Evolutionary conservation across 495 filamentous ascomycete species (phyloP).

Genomic region (Aspergillus bertholletiae): DNA sequence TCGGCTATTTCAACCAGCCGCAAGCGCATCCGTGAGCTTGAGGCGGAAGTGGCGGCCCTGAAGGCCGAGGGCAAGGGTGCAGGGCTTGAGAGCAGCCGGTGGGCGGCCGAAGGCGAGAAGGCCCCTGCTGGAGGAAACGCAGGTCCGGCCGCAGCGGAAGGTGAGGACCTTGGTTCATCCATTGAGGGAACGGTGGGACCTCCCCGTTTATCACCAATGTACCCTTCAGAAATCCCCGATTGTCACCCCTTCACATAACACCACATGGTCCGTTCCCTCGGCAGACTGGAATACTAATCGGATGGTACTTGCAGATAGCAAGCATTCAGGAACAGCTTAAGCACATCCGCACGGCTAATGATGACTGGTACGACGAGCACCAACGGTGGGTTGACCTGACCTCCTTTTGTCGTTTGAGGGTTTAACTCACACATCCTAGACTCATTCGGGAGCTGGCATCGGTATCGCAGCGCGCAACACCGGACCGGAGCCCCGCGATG

Average conservation of each 20-base stretch:
- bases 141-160: slow-evolving; percentile 43
- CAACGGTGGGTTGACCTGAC: slow-evolving; percentile 30
- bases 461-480: slow-evolving; percentile 34
- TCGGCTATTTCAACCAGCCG: slow-evolving; percentile 35
- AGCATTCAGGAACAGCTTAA: slow-evolving; percentile 53
- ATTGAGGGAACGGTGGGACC: slow-evolving; percentile 53
- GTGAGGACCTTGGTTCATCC: slow-evolving; percentile 52
- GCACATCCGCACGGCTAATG: slow-evolving; percentile 41
- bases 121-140: slow-evolving; percentile 24
- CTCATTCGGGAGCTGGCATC: slow-evolving; percentile 41
- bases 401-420: background rate
- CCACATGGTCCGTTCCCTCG: slow-evolving; percentile 22
- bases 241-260: slow-evolving; percentile 35
- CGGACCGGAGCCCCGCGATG: slow-evolving; percentile 30
- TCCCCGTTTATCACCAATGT: slow-evolving; percentile 44
- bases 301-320: slow-evolving; percentile 36
- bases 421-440: too few species aligned
- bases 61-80: slow-evolving; percentile 31
- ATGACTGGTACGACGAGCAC: slow-evolving; percentile 47
- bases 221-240: slow-evolving; percentile 28
- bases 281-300: slow-evolving; percentile 13
- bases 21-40: slow-evolving; percentile 42
- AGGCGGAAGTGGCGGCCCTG: slow-evolving; percentile 41
- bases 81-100: slow-evolving; percentile 38
- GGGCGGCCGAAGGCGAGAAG: slow-evolving; percentile 36